phyloP scores from a whole-genome alignment of 371 early-diverging fungal genomes.

The Circinella minor region DNA sequence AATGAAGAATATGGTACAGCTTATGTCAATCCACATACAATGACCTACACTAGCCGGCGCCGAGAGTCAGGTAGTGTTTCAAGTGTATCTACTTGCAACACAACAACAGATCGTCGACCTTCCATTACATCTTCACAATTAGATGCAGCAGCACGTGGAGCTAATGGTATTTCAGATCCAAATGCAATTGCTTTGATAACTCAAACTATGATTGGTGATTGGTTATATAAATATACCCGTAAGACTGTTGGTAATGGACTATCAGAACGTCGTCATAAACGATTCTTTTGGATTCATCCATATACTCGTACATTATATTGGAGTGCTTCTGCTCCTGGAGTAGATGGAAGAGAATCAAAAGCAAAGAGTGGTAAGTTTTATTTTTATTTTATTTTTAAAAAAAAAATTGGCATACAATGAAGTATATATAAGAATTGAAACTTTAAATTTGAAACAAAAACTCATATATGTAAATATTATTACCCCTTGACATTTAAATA shows the following conservation, averaged over 20 bases:
- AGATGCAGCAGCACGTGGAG: conserved; percentile 8
- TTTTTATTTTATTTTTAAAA: not conserved
- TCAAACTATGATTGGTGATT: conserved; percentile 80
- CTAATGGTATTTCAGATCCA: conserved; percentile 16
- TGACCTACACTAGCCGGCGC: conserved; percentile 11
- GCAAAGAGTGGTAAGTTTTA: conserved; percentile 58
- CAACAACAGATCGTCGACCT: conserved; percentile 14
- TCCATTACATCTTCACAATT: conserved; percentile 13
- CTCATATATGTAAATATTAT: not conserved
- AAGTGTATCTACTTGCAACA: conserved; percentile 27
- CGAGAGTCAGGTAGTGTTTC: conserved; percentile 25
- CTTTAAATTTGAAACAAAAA: too few species aligned
- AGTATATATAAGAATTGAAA: too few species aligned
- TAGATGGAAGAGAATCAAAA: conserved; percentile 50
- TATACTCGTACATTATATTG: conserved; percentile 79
- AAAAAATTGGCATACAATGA: not conserved
- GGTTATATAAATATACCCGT: conserved; percentile 74
- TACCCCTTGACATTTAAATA: not conserved
- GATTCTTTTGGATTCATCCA: conserved; percentile 85
- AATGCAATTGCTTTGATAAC: conserved; percentile 62
- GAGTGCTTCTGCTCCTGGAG: conserved; percentile 68
- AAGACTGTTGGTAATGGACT: conserved; percentile 56
- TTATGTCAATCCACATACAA: conserved; percentile 14
- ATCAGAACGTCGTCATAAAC: conserved; percentile 67
- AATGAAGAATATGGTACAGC: conserved; percentile 17